These are phyloP conservation scores for Calonectria honghensis DNA, from an alignment of 2,329 filamentous ascomycete genomes.

Conservation along the genomic window DNA sequence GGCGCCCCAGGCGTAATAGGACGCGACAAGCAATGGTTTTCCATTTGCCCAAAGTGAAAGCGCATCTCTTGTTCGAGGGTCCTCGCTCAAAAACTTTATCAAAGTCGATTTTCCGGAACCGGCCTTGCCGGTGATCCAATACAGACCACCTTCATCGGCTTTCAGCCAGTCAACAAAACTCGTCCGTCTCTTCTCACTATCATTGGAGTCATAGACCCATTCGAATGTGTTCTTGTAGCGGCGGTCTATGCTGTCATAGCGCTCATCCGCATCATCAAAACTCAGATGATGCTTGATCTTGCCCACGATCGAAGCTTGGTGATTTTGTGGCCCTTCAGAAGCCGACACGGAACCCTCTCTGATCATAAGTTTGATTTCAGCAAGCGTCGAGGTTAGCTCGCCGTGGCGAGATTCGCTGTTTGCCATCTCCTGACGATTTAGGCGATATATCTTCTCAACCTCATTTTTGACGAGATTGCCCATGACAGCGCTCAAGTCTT, in stretches of 20 bases:
- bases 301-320: not conserved
- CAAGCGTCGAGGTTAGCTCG: not conserved
- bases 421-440: not conserved
- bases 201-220: not conserved
- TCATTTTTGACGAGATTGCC: not conserved
- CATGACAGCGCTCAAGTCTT: not conserved
- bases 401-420: not conserved
- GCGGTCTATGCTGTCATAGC: not conserved
- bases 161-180: not conserved
- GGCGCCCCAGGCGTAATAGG: not conserved
- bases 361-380: not conserved
- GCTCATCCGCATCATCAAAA: not conserved
- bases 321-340: not conserved
- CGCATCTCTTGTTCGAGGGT: not conserved
- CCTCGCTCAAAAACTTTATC: constrained; percentile 1
- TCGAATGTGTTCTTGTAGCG: not conserved
- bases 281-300: not conserved
- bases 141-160: not conserved
- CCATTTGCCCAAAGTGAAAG: not conserved
- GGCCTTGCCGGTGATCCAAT: constrained; percentile 7
- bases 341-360: not conserved
- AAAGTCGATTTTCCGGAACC: constrained; percentile 2
- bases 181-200: not conserved
- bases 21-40: not conserved
- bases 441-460: not conserved